phyloP scores from a whole-genome alignment of 2,329 filamentous ascomycete species.

The Trichoderma sp. region DNA sequence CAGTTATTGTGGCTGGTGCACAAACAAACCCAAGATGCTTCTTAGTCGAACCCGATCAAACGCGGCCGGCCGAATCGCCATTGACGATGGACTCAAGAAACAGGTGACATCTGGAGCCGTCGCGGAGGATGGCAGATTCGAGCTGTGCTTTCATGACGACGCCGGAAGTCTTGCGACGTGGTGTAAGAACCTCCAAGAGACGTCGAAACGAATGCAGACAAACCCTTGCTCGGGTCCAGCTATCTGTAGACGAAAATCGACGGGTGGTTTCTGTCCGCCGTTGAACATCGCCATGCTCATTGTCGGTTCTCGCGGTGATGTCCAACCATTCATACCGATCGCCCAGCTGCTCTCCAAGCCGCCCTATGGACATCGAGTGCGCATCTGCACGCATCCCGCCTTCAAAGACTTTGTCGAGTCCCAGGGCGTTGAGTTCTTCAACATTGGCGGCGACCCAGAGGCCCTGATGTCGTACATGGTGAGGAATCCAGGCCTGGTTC shows the following conservation, averaged over 20 bases:
- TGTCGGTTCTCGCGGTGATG: conserved; percentile 40
- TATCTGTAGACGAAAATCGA: conserved; percentile 10
- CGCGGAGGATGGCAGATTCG: conserved; percentile 39
- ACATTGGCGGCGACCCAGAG: conserved; percentile 59
- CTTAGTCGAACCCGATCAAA: conserved; percentile 32
- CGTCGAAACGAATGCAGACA: conserved; percentile 17
- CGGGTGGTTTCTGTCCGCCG: conserved; percentile 32
- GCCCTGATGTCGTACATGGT: conserved; percentile 51
- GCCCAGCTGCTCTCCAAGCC: conserved; percentile 48
- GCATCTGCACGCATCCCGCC: conserved; percentile 57
- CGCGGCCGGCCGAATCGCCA: conserved; percentile 35
- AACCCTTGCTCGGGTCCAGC: not conserved
- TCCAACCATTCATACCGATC: conserved; percentile 61
- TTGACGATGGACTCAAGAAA: conserved; percentile 32
- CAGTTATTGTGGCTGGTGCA: not conserved
- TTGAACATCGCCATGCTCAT: conserved; percentile 42
- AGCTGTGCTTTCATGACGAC: conserved; percentile 39
- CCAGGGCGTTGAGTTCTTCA: conserved; percentile 59
- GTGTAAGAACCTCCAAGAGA: conserved; percentile 34
- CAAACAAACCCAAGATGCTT: conserved; percentile 14
- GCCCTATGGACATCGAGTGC: conserved; percentile 55
- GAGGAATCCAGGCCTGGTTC: conserved; percentile 45
- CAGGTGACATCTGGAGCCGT: conserved; percentile 36
- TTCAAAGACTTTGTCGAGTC: conserved; percentile 57
- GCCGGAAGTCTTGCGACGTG: conserved; percentile 35